Conservation (phyloP, 495 filamentous ascomycete genomes). For the Glutinoglossum americanum region DNA sequence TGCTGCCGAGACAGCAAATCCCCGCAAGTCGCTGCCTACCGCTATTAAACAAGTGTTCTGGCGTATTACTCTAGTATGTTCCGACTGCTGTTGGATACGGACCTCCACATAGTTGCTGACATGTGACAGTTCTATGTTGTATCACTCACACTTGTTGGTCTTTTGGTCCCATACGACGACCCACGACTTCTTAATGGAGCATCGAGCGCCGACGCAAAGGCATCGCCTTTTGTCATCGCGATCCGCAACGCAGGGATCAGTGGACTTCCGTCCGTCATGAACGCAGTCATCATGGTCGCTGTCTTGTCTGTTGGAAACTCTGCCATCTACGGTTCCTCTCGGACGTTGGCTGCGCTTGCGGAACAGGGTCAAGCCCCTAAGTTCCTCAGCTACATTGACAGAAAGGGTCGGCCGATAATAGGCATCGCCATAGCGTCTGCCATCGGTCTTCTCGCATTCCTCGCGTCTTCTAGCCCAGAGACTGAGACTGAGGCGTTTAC, state of each 20-base stretch:
- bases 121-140: conserved; percentile 46
- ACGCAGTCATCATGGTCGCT: conserved; percentile 71
- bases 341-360: conserved; percentile 68
- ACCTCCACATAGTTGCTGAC: neutral
- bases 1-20: conserved; percentile 72
- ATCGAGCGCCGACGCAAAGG: conserved; percentile 38
- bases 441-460: conserved; percentile 58
- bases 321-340: conserved; percentile 67
- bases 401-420: conserved; percentile 56
- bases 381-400: conserved; percentile 65
- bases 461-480: conserved; percentile 44
- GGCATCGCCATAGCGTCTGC: conserved; percentile 45
- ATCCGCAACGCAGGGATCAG: conserved; percentile 61
- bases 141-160: conserved; percentile 47
- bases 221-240: conserved; percentile 79
- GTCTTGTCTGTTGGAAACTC: conserved; percentile 78
- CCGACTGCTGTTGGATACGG: neutral
- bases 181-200: conserved; percentile 29
- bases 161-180: conserved; percentile 53
- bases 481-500: conserved; percentile 42
- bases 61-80: conserved; percentile 48
- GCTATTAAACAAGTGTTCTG: conserved; percentile 91
- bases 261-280: conserved; percentile 65
- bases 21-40: conserved; percentile 64
- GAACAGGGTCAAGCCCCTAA: conserved; percentile 66